Conservation (phyloP, 768 basidiomycete genomes). For the Pleurotus eryngii region DNA sequence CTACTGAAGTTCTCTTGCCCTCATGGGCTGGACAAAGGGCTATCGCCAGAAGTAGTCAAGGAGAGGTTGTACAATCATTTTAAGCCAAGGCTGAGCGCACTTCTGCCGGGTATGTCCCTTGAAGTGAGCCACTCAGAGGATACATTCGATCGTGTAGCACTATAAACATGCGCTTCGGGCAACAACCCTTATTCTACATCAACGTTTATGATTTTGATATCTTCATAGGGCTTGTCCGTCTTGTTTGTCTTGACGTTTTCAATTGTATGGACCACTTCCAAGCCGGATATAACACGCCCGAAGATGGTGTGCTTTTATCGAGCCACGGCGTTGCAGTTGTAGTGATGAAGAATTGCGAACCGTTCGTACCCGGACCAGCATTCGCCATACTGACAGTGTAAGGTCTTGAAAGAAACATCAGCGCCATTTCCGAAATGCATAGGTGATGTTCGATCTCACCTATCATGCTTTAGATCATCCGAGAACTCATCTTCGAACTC, state of each 20-base stretch:
- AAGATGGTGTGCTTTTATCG: constrained; percentile 93
- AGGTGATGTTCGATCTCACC: constrained; percentile 43
- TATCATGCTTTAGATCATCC: constrained; percentile 85
- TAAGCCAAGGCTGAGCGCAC: constrained; percentile 20
- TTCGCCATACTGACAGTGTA: constrained; percentile 97
- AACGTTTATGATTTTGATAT: constrained; percentile 86
- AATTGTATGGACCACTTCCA: constrained; percentile 89
- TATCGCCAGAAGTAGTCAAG: constrained; percentile 23
- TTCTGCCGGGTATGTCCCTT: constrained; percentile 19
- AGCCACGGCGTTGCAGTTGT: constrained; percentile 93
- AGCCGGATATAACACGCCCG: constrained; percentile 80
- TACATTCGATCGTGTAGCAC: constrained; percentile 43
- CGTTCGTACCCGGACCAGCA: constrained; percentile 86
- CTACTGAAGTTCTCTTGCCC: constrained; percentile 63
- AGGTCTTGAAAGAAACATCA: constrained; percentile 48
- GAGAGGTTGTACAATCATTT: constrained; percentile 32
- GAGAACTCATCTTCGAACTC: constrained; percentile 95
- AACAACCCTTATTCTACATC: constrained; percentile 54
- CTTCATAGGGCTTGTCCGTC: constrained; percentile 86
- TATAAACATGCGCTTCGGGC: constrained; percentile 21
- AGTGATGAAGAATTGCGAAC: constrained; percentile 98
- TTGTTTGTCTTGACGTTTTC: constrained; percentile 89
- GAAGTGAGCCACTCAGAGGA: constrained; percentile 30
- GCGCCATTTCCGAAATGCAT: constrained; percentile 4
- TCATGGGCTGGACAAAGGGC: constrained; percentile 19